Percentiles rank a stretch among this genome's conserved stretches.
Evolutionary conservation across 2,329 filamentous ascomycete species (phyloP).

Genomic region (Xylariaceae sp.): DNA sequence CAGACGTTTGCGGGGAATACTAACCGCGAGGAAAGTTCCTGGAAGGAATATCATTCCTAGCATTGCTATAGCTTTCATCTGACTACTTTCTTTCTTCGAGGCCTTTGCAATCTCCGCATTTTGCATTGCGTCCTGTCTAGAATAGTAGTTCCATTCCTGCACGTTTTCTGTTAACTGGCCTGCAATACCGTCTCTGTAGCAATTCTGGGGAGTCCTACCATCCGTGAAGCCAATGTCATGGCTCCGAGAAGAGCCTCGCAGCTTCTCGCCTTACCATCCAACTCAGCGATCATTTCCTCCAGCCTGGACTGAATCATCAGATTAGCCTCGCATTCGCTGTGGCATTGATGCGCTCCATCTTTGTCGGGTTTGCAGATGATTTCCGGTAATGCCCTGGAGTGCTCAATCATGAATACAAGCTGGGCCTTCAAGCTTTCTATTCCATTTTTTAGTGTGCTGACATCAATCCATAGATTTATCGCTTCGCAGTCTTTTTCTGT

Average conservation of each 20-base stretch:
- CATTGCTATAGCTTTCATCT: constrained; percentile 15
- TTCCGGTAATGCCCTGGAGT: background rate
- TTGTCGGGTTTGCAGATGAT: background rate
- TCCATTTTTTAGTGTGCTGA: constrained; percentile 24
- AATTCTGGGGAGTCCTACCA: constrained; percentile 10
- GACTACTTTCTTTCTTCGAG: constrained; percentile 23
- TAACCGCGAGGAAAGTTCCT: constrained; percentile 29
- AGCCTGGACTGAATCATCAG: constrained; percentile 14
- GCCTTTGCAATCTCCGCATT: constrained; percentile 23
- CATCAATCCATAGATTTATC: constrained; percentile 18
- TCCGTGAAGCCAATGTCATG: constrained; percentile 23
- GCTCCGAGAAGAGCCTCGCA: constrained; percentile 15
- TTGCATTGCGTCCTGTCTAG: constrained; percentile 14
- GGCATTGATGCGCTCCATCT: background rate
- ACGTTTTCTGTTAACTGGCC: too few relatives aligned
- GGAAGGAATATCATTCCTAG: constrained; percentile 31
- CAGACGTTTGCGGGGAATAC: constrained; percentile 14
- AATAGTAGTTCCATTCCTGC: constrained; percentile 28
- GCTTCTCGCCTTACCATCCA: constrained; percentile 14
- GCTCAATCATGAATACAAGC: constrained; percentile 11
- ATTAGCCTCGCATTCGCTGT: background rate
- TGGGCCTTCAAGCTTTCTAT: constrained; percentile 15
- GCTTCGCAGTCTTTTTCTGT: constrained; percentile 19
- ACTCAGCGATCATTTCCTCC: constrained; percentile 23
- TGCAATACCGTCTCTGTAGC: too few relatives aligned